phyloP scores from a whole-genome alignment of 164 flowering plant genomes.

The Macadamia integrifolia region DNA sequence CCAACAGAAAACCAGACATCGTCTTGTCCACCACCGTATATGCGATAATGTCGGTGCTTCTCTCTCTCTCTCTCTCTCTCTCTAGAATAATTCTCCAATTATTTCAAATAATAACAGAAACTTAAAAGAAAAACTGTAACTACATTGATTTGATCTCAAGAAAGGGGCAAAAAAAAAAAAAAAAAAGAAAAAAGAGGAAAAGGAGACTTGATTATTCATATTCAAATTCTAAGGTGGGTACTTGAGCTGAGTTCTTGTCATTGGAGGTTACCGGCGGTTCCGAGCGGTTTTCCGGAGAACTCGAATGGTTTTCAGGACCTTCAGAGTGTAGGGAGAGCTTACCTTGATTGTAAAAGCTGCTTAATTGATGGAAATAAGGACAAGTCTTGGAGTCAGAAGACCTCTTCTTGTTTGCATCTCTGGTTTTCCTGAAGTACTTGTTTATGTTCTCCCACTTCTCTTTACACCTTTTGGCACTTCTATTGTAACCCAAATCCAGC shows the following conservation, averaged over 20 bases:
- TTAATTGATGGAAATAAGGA: slow-evolving; percentile 72
- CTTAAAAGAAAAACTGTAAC: no score
- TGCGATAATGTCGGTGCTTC: no score
- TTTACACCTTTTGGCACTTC: slow-evolving; percentile 85
- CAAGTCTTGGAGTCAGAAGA: slow-evolving; percentile 73
- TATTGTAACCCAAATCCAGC: slow-evolving; percentile 59
- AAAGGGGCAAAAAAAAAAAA: no score
- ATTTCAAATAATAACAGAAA: no score
- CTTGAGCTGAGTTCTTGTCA: slow-evolving; percentile 24
- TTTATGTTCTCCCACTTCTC: slow-evolving; percentile 91
- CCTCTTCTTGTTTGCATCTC: slow-evolving; percentile 67
- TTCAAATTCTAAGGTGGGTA: slow-evolving; percentile 28
- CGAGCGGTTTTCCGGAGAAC: slow-evolving; percentile 16
- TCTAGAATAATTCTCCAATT: no score
- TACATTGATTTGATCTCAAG: no score
- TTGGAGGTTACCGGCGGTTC: slow-evolving; percentile 13
- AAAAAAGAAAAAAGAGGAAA: no score
- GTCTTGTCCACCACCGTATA: no score
- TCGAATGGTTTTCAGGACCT: slow-evolving; percentile 8
- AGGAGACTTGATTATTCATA: slow-evolving; percentile 11
- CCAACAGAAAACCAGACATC: no score
- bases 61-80: no score
- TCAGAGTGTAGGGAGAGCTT: slow-evolving; percentile 18
- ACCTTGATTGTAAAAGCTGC: slow-evolving; percentile 57
- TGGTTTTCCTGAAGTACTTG: slow-evolving; percentile 85